phyloP scores from a whole-genome alignment of 2,329 filamentous ascomycete genomes.

The Stachybotrys echinatus region DNA sequence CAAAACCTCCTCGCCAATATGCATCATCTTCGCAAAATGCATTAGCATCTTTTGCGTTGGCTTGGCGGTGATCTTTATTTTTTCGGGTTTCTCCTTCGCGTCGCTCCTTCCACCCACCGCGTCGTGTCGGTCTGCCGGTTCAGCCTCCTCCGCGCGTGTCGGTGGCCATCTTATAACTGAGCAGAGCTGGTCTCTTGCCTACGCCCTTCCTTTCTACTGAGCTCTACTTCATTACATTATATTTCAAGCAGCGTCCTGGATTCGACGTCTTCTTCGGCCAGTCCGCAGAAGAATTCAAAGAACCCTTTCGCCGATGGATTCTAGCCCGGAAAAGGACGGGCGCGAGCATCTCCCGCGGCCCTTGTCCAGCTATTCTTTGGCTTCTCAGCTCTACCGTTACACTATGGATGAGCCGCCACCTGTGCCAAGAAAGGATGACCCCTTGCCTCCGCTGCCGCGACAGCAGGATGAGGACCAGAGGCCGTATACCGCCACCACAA shows the following conservation, averaged over 20 bases:
- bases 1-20: not conserved
- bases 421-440: constrained; percentile 2
- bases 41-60: not conserved
- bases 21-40: not conserved
- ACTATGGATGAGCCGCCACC: not conserved
- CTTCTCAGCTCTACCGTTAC: not conserved
- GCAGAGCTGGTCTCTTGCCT: not conserved
- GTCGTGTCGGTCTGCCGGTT: not conserved
- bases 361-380: not conserved
- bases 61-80: not conserved
- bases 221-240: not conserved
- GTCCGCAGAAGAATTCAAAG: too few relatives aligned
- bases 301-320: not conserved
- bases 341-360: too few relatives aligned
- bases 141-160: not conserved
- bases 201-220: not conserved
- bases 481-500: constrained; percentile 8
- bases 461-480: constrained; percentile 1
- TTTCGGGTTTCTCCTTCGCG: not conserved
- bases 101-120: not conserved
- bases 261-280: too few relatives aligned
- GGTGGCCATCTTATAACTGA: not conserved
- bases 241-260: too few relatives aligned
- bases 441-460: not conserved
- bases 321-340: not conserved